Conservation (phyloP, 2,329 filamentous ascomycete genomes). For the Ilyonectria mors-panacis region DNA sequence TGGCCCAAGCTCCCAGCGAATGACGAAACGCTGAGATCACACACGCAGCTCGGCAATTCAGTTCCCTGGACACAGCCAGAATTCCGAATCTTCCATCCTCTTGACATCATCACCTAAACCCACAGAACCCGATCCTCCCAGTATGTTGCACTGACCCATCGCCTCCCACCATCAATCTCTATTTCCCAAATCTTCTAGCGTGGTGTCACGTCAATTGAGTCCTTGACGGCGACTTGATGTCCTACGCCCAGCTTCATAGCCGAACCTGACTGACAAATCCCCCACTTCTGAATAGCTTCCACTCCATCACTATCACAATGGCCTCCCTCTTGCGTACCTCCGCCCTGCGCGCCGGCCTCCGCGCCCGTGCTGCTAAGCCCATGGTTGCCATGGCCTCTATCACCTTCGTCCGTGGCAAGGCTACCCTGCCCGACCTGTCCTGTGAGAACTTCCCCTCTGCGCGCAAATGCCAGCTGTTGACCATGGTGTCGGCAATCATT, state of each 20-base stretch:
- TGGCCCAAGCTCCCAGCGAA: slow-evolving; percentile 41
- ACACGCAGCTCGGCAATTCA: slow-evolving; percentile 47
- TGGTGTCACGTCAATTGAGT: slow-evolving; percentile 4
- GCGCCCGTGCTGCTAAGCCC: slow-evolving; percentile 75
- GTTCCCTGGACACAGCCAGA: slow-evolving; percentile 26
- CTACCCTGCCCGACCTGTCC: slow-evolving; percentile 90
- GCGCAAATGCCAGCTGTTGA: neutral
- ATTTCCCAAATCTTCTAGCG: neutral
- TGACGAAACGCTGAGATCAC: slow-evolving; percentile 50
- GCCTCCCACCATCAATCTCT: neutral
- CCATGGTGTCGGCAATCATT: slow-evolving; percentile 13
- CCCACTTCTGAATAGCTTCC: slow-evolving; percentile 30
- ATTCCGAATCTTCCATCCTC: slow-evolving; percentile 36
- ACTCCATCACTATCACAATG: slow-evolving; percentile 67
- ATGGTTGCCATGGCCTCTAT: slow-evolving; percentile 78
- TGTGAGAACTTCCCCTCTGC: slow-evolving; percentile 57
- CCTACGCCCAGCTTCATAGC: neutral
- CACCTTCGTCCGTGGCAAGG: slow-evolving; percentile 88
- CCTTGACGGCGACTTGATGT: neutral
- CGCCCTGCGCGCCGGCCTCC: slow-evolving; percentile 78
- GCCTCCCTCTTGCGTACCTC: slow-evolving; percentile 82
- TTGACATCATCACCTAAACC: slow-evolving; percentile 50
- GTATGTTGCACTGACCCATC: slow-evolving; percentile 4
- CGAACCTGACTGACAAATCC: slow-evolving; percentile 30
- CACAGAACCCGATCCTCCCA: neutral